Base-by-base conservation (phyloP, 164 flowering plant genomes). In the Aristolochia contorta region DNA sequence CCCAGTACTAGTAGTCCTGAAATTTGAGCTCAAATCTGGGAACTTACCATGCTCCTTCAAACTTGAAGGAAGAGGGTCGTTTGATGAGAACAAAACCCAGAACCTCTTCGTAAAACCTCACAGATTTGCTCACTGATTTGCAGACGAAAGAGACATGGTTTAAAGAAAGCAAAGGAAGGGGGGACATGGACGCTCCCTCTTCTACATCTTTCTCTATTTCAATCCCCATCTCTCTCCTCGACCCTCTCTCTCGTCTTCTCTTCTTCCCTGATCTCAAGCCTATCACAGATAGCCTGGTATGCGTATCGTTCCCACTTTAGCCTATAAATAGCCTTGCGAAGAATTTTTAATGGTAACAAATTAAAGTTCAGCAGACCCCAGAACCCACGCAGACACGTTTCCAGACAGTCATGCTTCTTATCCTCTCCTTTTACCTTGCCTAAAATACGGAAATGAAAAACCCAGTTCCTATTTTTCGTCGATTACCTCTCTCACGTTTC, bases 21-120 rank as follows among this genome's bases (percentile, higher is more conserved):
- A 37, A 10, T 0, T 3, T 6, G 7, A 37, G 5, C 43, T 37
- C 43, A 37, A 37, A 8, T 6, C 12, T 23, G 25, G 30, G 24
- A 20, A 62, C 50, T 9, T n/a, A 86, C 93, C 93, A 86, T 51
- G 89, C 93, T 64, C 93, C 93, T 41, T 81, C 72, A 66, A 86
- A 86, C 0, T 80, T 66, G 76, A 86, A 82, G 48, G 93, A 79
- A 47, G 87, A 71, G 12, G 93, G 93, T 20, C 92, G 76, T 71
- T 82, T 82, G 75, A 86, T 76, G 67, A 76, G 73, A 54, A 69
- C 72, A 63, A 86, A 86, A 22, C 92, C 89, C 71, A 86, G 58
- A 23, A 86, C 78, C 2, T 82, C 82, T 56, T 77, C 74, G 49
- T 86, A 83, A 62, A 86, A 86, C 37, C 68, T 54, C 6, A 62